Base-by-base conservation (phyloP, 352 stramenopile species). In the Globisporangium solare region DNA sequence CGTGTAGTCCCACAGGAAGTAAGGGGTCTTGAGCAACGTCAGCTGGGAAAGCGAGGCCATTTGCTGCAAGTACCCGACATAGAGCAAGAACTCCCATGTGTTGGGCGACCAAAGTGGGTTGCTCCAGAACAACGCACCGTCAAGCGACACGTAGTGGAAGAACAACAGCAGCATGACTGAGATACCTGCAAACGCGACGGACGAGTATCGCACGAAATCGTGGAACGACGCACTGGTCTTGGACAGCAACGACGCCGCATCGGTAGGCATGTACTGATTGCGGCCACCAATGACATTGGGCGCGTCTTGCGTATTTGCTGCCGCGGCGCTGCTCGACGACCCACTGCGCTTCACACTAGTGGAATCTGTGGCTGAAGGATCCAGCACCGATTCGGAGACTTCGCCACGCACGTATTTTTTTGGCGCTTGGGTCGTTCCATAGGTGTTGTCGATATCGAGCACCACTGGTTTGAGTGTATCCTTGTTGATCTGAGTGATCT, bases 21-120 rank as follows among this genome's bases (percentile, higher is more conserved):
- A 85, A 8, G 81, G 79, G 11, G 71, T 81, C 55, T 88, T 85
- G 27, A 83, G 60, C 22, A 86, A 58, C 21, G 76, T 87, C 18
- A 86, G 64, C 37, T 86, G 65, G 22, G 80, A 90, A 0, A 83
- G 50, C 4, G 76, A 70, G 35, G 72, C 63, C 68, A 92, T 82
- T 32, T 87, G 76, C 66, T 92, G 81, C 54, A 92, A 59, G 60
- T 85, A 86, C n/a, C 61, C 71, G 15, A 79, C 68, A 61, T 86
- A 88, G 15, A 83, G 66, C 24, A 83, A 61, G 51, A 88, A 82
- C 60, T 91, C 81, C 81, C 81, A 91, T 15, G 79, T 81, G 58
- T 92, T 92, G 2, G 81, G 81, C 40, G 76, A 81, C 78, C 75
- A 88, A 18, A 68, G 45, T 6, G 73, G 32, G 24, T 68, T 84